These are phyloP conservation scores for Phyllosticta paracitricarpa DNA, from an alignment of 2,329 filamentous ascomycete species.

Conservation along the genomic window DNA sequence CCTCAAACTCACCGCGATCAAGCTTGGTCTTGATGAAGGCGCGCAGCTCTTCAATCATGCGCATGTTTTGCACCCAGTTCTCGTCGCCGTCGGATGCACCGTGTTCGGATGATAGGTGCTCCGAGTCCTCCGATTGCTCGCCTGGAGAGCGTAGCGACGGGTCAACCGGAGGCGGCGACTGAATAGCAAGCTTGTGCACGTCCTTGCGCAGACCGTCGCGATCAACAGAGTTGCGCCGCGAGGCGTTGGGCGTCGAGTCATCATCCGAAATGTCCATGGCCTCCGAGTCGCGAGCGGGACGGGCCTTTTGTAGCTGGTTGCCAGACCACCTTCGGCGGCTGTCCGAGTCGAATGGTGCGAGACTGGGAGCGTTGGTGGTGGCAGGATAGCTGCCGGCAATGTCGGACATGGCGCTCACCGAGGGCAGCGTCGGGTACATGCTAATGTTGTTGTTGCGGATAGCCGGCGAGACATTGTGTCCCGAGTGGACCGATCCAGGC, in stretches of 20 bases:
- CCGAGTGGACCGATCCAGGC: slow-evolving; percentile 57
- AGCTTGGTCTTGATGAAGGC: slow-evolving; percentile 47
- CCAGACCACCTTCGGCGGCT: slow-evolving; percentile 53
- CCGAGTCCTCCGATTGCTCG: slow-evolving; percentile 25
- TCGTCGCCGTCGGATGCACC: slow-evolving; percentile 23
- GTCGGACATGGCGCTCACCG: slow-evolving; percentile 56
- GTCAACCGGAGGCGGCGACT: slow-evolving; percentile 29
- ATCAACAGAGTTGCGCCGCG: slow-evolving; percentile 21
- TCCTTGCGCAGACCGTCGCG: slow-evolving; percentile 28
- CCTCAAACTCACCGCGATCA: slow-evolving; percentile 41
- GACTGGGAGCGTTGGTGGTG: slow-evolving; percentile 56
- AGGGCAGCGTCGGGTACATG: slow-evolving; percentile 66
- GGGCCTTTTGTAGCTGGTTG: slow-evolving; percentile 45
- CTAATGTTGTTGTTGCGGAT: slow-evolving; percentile 42
- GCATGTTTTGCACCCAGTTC: slow-evolving; percentile 53
- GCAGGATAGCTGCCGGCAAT: slow-evolving; percentile 48
- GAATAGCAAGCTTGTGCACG: slow-evolving; percentile 28
- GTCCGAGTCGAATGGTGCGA: slow-evolving; percentile 53
- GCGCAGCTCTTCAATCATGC: slow-evolving; percentile 51
- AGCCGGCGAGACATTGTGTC: slow-evolving; percentile 54
- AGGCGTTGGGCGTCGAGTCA: slow-evolving; percentile 21
- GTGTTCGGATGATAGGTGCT: slow-evolving; percentile 17
- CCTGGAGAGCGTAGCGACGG: slow-evolving; percentile 30
- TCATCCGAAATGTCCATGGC: slow-evolving; percentile 34
- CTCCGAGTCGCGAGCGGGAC: slow-evolving; percentile 21